A percentile compares a stretch with the other conserved stretches of the same genome.
phyloP scores from a whole-genome alignment of 140 eudicot genomes.

The Cichorium intybus region DNA sequence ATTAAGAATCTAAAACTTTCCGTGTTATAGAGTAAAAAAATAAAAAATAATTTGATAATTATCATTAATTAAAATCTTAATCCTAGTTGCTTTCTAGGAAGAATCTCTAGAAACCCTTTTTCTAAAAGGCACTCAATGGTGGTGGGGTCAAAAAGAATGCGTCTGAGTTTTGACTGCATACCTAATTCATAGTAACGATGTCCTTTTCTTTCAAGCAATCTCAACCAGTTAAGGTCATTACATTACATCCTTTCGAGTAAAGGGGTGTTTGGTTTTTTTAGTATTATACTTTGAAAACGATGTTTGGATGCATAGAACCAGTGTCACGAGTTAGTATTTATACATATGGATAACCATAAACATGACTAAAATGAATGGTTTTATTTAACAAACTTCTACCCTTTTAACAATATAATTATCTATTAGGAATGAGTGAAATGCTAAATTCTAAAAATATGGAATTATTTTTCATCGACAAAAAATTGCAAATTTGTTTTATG shows the following conservation, averaged over 20 bases:
- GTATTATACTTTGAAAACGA: too few relatives aligned
- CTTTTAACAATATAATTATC: too few relatives aligned
- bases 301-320: background rate
- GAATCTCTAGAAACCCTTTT: background rate
- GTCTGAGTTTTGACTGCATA: background rate
- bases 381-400: too few relatives aligned
- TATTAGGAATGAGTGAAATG: too few relatives aligned
- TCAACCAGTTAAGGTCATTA: background rate
- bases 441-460: too few relatives aligned
- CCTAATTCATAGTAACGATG: constrained; percentile 6
- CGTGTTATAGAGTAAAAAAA: background rate
- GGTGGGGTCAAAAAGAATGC: background rate
- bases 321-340: background rate
- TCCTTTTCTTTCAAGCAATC: constrained; percentile 29
- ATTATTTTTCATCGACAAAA: too few relatives aligned
- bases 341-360: too few relatives aligned
- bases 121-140: background rate
- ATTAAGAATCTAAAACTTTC: background rate
- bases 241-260: background rate
- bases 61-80: background rate
- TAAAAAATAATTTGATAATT: background rate
- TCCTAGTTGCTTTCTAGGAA: constrained; percentile 1
- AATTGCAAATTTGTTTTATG: too few relatives aligned
- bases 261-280: background rate
- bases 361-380: too few relatives aligned